A percentile compares a stretch with the other conserved stretches of the same genome.
Evolutionary conservation across 352 stramenopile genomes (phyloP).

Genomic region (Blastocystis sp.): DNA sequence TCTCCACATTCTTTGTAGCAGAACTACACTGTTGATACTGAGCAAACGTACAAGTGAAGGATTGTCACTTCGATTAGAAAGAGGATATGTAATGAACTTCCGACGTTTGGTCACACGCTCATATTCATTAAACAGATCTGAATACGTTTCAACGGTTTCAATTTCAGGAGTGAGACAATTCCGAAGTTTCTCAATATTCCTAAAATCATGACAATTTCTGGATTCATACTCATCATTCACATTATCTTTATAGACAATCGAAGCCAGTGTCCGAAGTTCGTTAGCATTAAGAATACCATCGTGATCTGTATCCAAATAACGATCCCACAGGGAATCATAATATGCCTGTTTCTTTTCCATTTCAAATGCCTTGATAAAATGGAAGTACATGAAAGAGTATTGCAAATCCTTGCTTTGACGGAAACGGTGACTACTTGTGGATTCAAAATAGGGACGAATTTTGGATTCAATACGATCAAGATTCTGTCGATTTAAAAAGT

Average conservation of each 20-base stretch:
- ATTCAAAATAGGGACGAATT: slow-evolving; percentile 70
- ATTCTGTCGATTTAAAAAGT: slow-evolving; percentile 78
- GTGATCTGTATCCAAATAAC: slow-evolving; percentile 80
- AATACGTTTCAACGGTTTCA: not conserved
- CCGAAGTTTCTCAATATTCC: not conserved
- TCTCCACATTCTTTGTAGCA: slow-evolving; percentile 69
- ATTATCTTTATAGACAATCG: slow-evolving; percentile 68
- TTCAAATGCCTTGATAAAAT: slow-evolving; percentile 81
- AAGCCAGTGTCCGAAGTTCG: slow-evolving; percentile 79
- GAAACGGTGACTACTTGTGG: slow-evolving; percentile 79
- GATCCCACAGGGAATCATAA: slow-evolving; percentile 74
- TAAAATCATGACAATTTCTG: not conserved
- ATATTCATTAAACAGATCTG: not conserved
- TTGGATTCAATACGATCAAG: slow-evolving; percentile 79
- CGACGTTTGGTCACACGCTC: slow-evolving; percentile 3
- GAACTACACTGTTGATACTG: slow-evolving; percentile 61
- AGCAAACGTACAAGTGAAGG: slow-evolving; percentile 38
- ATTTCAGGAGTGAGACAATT: slow-evolving; percentile 40
- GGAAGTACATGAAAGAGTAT: slow-evolving; percentile 87
- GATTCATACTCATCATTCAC: slow-evolving; percentile 70
- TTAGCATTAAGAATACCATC: slow-evolving; percentile 81
- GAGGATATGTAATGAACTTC: slow-evolving; percentile 47
- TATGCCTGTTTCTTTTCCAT: slow-evolving; percentile 69
- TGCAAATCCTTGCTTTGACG: slow-evolving; percentile 83
- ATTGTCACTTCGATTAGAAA: not conserved